Percentiles rank a stretch among this genome's conserved stretches.
These are phyloP conservation scores for Cryomyces minteri DNA, from an alignment of 495 filamentous ascomycete species.

Conservation along the genomic window DNA sequence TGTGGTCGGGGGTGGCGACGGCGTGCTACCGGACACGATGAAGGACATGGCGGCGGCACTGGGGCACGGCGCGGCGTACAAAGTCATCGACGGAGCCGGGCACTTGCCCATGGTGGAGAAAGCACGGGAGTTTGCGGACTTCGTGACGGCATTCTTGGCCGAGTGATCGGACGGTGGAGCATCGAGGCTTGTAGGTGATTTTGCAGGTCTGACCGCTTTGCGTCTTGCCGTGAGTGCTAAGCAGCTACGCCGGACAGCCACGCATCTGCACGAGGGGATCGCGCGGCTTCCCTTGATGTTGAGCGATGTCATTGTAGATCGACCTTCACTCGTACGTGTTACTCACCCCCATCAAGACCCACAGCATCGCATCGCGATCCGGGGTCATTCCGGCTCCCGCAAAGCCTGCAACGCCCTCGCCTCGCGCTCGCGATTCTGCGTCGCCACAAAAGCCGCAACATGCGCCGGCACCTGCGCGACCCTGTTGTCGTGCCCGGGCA, in stretches of 20 bases:
- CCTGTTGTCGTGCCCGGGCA: constrained; percentile 42
- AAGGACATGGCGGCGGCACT: constrained; percentile 43
- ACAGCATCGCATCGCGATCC: too few relatives aligned
- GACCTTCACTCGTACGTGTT: too few relatives aligned
- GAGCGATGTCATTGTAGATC: too few relatives aligned
- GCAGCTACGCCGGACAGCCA: too few relatives aligned
- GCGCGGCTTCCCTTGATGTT: too few relatives aligned
- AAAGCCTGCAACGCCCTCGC: constrained; percentile 1
- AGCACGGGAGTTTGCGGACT: constrained; percentile 42
- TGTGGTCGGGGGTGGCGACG: constrained; percentile 53
- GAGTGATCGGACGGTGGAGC: not conserved
- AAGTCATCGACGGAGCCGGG: constrained; percentile 44
- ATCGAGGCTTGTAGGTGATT: too few relatives aligned
- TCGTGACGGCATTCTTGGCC: constrained; percentile 35
- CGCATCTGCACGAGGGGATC: too few relatives aligned
- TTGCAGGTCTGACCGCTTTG: too few relatives aligned
- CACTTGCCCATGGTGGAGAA: constrained; percentile 76
- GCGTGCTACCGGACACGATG: constrained; percentile 60
- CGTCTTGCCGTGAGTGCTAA: too few relatives aligned
- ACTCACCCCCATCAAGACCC: too few relatives aligned
- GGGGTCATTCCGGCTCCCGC: too few relatives aligned
- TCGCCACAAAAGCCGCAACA: constrained; percentile 35
- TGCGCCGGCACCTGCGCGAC: constrained; percentile 44
- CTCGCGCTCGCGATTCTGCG: constrained; percentile 8
- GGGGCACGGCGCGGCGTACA: constrained; percentile 34